Evolutionary conservation across 1,139 yeast genomes (phyloP).

Genomic region (Pneumocystis wakefieldiae): DNA sequence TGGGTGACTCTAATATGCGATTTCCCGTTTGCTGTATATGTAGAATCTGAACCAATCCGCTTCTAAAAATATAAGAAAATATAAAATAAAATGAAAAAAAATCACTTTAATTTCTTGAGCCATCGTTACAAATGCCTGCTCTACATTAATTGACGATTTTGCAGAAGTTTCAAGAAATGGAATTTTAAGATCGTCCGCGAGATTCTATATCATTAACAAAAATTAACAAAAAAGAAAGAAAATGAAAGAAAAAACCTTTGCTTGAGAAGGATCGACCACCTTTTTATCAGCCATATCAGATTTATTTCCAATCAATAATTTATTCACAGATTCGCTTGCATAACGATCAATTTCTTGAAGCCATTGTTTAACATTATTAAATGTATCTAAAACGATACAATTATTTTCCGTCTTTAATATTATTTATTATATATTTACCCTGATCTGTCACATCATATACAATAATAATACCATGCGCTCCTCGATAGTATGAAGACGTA

Average conservation of each 20-base stretch:
- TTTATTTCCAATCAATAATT: conserved; percentile 90
- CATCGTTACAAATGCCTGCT: conserved; percentile 97
- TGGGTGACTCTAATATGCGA: conserved; percentile 65
- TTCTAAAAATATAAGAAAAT: conserved; percentile 20
- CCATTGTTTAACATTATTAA: conserved; percentile 97
- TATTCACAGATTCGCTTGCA: conserved; percentile 95
- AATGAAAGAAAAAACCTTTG: conserved; percentile 31
- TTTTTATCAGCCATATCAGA: conserved; percentile 88
- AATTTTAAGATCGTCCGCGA: conserved; percentile 89
- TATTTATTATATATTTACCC: conserved; percentile 25
- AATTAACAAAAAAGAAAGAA: not conserved
- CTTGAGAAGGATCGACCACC: conserved; percentile 90
- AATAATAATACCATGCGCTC: conserved; percentile 95
- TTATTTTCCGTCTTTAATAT: not conserved
- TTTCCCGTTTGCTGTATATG: conserved; percentile 41
- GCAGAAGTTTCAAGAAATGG: conserved; percentile 97
- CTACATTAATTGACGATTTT: conserved; percentile 86
- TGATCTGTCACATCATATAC: conserved; percentile 98
- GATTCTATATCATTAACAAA: conserved; percentile 34
- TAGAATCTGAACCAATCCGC: conserved; percentile 63
- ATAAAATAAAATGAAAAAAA: not conserved
- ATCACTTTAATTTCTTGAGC: conserved; percentile 83
- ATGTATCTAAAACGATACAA: conserved; percentile 34
- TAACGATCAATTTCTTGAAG: conserved; percentile 95
- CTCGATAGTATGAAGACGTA: conserved; percentile 94